Conservation (phyloP, 2,329 filamentous ascomycete genomes). For the Aspergillus fijiensis region DNA sequence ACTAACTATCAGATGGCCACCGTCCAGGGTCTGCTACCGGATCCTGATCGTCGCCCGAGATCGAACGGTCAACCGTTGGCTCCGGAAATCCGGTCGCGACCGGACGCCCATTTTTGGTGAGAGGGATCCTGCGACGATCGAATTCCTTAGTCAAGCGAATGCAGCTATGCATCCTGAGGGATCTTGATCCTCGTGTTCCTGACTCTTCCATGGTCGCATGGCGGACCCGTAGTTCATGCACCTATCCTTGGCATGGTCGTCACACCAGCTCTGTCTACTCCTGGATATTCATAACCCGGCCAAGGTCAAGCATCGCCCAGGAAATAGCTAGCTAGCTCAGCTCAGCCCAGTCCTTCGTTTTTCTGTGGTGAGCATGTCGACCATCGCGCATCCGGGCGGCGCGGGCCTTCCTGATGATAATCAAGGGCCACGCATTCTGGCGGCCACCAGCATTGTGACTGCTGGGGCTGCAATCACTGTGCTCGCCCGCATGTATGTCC, state of each 20-base stretch:
- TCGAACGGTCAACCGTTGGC: not conserved
- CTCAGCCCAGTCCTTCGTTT: not conserved
- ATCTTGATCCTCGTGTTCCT: not conserved
- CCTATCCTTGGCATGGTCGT: not conserved
- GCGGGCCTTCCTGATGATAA: conserved; percentile 13
- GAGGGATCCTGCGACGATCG: not conserved
- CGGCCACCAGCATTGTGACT: conserved; percentile 16
- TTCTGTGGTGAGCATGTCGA: conserved; percentile 8
- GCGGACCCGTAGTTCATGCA: not conserved
- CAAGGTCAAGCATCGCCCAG: not conserved
- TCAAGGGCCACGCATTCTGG: conserved; percentile 14
- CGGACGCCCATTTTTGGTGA: not conserved
- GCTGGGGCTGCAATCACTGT: conserved; percentile 15
- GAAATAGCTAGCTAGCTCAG: not conserved
- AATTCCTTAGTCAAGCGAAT: not conserved
- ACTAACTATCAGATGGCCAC: too few relatives aligned
- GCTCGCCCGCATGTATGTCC: conserved; percentile 25
- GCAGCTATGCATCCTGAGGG: not conserved
- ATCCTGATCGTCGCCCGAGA: not conserved
- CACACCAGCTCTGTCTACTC: not conserved
- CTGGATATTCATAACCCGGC: not conserved
- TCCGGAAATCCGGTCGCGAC: not conserved
- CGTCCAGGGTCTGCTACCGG: not conserved
- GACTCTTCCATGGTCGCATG: not conserved
- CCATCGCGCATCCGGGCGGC: conserved; percentile 8